Base-by-base conservation (phyloP, 768 basidiomycete genomes). In the Trametes elegans region DNA sequence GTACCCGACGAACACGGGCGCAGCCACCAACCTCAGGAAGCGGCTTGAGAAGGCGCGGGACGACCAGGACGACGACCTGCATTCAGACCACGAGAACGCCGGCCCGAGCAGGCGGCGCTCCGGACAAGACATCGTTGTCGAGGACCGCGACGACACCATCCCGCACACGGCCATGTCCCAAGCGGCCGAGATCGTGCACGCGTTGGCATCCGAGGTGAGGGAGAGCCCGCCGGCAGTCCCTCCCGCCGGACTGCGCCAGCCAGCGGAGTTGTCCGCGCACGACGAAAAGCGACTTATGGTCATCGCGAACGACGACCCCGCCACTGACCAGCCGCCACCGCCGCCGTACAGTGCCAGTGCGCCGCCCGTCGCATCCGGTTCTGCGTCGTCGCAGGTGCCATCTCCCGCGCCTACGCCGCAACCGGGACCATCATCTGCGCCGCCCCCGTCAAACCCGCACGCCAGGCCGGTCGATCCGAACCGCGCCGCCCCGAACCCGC, bases 61-160 rank as follows among this genome's bases (percentile, higher is more conserved):
- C 38, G 19, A 29, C 4, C 51, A 36, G 11, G 31, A 38, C 2
- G 44, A 28, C n/a, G 35, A 50, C n/a, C 26, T 44, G 3, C 7
- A 19, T 14, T 46, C 48, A 7, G 47, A 49, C 14, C 34, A n/a
- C 9, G 47, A 19, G 5, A 36, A 16, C 5, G 44, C 3, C 11
- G 23, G 26, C 23, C 6, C 13, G 23, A 39, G 38, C 14, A 39
- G 46, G n/a, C 10, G 60, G 44, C 13, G 69, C 61, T 43, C 58
- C 58, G 45, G 73, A 62, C 39, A 65, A 36, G 62, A 72, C 18
- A 75, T 80, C 47, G 75, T 79, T 0, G 68, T 79, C 7, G 77
- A 78, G 19, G 79, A 80, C 43, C 75, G 77, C 11, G 77, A 79
- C 34, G 42, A 59, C 3, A 19, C 10, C 16, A 29, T 42, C 8